Base-by-base conservation (phyloP, 306 rosid genomes). In the Dryas octopetala region DNA sequence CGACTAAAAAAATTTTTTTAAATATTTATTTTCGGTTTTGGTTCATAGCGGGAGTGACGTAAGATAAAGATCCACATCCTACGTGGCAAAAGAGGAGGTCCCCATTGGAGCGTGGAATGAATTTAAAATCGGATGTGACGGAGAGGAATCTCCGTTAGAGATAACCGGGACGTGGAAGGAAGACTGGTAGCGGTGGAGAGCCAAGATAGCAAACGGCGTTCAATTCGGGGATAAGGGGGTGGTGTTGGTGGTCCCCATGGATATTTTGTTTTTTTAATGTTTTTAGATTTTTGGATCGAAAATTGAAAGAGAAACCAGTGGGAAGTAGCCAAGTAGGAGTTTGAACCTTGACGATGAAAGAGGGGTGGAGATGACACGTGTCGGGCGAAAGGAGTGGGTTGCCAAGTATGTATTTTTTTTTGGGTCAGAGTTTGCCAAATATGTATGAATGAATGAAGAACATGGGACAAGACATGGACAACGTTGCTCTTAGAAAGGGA, bases 141-240 rank as follows among this genome's bases (percentile, higher is more conserved):
- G 62, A 1, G 61, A 62, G 44, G 61, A 49, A 57, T 43, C 47
- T 43, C 68, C 82, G 75, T 73, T 17, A 47, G 4, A 49, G 9
- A 26, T 26, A 68, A 83, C 64, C 75, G 46, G 4, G 13, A 74
- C 45, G 46, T 62, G 83, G 68, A 19, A 19, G 19, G 19, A 0
- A 19, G 19, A 19, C 32, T 28, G 32, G 32, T 28, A 28, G 64
- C 1, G 67, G 70, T 14, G 74, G 73, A 70, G 61, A n/a, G 44
- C 51, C 32, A 26, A 5, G 43, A 16, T 57, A 14, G 28, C 5
- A 52, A 66, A 74, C 76, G 78, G 14, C 78, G 70, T 66, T 59
- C 59, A 43, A 62, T 48, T 50, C 67, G 53, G 51, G 60, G 82
- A 76, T 76, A 79, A 54, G 81, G 54, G 54, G 55, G 45, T 47